Conservation (phyloP, 2,329 filamentous ascomycete genomes). For the Colletotrichum endophyticum region DNA sequence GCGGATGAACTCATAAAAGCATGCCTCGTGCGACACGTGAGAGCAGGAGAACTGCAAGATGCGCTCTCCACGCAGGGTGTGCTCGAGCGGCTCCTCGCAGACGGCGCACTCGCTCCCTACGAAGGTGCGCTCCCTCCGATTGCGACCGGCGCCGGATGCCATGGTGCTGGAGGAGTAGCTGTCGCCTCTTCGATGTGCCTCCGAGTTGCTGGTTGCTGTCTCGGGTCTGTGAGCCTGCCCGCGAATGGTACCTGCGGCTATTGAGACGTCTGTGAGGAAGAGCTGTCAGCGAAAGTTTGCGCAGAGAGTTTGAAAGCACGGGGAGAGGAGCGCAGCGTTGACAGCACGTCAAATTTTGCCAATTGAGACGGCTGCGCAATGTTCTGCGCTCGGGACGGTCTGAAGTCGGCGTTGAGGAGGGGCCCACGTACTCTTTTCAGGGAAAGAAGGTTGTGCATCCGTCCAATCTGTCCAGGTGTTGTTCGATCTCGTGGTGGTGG, state of each 20-base stretch:
- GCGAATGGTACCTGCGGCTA: conserved; percentile 28
- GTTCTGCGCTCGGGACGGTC: not conserved
- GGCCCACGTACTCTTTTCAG: conserved; percentile 44
- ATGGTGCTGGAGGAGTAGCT: conserved; percentile 36
- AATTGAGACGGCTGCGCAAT: not conserved
- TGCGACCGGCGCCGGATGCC: conserved; percentile 66
- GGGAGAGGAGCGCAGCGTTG: not conserved
- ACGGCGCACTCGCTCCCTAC: conserved; percentile 94
- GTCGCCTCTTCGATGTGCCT: conserved; percentile 39
- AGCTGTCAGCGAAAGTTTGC: not conserved
- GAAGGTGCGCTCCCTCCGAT: conserved; percentile 90
- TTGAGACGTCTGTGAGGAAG: conserved; percentile 28
- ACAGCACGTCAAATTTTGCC: not conserved
- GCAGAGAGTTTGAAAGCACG: not conserved
- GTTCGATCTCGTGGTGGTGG: conserved; percentile 13
- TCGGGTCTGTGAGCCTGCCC: conserved; percentile 32
- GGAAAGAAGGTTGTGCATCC: conserved; percentile 34
- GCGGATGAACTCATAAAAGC: conserved; percentile 98
- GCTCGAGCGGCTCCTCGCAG: conserved; percentile 95
- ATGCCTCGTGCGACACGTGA: conserved; percentile 98
- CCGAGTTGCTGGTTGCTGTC: conserved; percentile 37
- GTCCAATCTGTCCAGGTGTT: conserved; percentile 24
- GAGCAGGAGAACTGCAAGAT: conserved; percentile 95
- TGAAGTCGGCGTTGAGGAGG: not conserved
- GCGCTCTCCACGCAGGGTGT: conserved; percentile 90